Evolutionary conservation across 495 filamentous ascomycete genomes (phyloP).

Genomic region (Pseudevernia furfuracea): DNA sequence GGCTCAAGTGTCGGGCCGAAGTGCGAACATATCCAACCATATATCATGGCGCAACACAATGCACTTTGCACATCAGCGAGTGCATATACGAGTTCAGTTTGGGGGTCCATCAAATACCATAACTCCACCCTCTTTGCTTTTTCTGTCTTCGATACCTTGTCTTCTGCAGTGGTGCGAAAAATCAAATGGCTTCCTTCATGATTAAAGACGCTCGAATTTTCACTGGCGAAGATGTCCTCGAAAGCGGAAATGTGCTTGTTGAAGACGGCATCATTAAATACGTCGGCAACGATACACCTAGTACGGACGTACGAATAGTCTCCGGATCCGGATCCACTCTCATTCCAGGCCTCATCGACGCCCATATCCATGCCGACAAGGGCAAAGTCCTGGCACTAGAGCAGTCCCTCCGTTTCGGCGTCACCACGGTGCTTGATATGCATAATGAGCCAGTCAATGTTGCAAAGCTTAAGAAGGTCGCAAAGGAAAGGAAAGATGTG

Average conservation of each 20-base stretch:
- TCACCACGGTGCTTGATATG: conserved; percentile 12
- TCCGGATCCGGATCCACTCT: conserved; percentile 2
- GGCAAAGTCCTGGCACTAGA: conserved; percentile 6
- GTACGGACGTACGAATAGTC: background rate
- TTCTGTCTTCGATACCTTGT: background rate
- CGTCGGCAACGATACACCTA: background rate
- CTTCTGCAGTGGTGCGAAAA: background rate
- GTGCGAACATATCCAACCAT: background rate
- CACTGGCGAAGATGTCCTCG: conserved; percentile 5
- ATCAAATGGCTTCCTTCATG: conserved; percentile 5
- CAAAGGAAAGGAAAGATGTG: conserved; percentile 3
- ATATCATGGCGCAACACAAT: background rate
- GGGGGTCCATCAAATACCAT: no score
- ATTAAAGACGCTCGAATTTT: conserved; percentile 8
- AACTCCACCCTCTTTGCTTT: background rate
- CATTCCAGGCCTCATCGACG: conserved; percentile 11
- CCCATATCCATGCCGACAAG: conserved; percentile 7
- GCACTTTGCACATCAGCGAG: background rate
- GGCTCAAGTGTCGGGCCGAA: background rate
- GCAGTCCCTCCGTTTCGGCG: conserved; percentile 10
- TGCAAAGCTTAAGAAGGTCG: background rate
- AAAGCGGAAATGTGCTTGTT: conserved; percentile 2
- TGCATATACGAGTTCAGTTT: background rate
- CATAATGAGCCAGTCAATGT: conserved; percentile 8
- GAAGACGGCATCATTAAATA: conserved; percentile 3